These are phyloP conservation scores for Exophiala dermatitidis DNA, from an alignment of 2,329 filamentous ascomycete genomes.

Conservation along the genomic window DNA sequence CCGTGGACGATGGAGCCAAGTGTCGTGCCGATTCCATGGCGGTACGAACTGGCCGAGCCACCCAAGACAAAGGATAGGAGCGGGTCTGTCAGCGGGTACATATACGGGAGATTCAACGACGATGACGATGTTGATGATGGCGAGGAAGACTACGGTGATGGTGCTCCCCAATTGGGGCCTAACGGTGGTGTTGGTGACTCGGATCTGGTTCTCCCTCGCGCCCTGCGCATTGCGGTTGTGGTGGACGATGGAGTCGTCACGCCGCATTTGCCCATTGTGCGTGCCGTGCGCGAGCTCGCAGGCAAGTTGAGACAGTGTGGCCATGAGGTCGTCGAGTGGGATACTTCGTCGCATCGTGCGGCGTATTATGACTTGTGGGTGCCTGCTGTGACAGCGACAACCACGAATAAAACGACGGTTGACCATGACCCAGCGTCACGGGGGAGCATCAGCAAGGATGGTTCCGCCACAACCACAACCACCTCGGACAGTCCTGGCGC, in stretches of 20 bases:
- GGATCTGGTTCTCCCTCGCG: conserved; percentile 10
- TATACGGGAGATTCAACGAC: too few relatives aligned
- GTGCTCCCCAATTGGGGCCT: too few relatives aligned
- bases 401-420: not conserved
- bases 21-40: conserved; percentile 51
- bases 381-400: conserved; percentile 34
- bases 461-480: too few relatives aligned
- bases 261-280: conserved; percentile 51
- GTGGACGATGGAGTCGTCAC: conserved; percentile 49
- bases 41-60: conserved; percentile 46
- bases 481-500: not conserved
- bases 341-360: conserved; percentile 28
- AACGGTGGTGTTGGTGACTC: too few relatives aligned
- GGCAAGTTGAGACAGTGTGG: conserved; percentile 51
- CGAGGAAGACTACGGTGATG: too few relatives aligned
- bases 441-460: too few relatives aligned
- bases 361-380: conserved; percentile 32
- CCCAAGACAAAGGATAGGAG: conserved; percentile 18
- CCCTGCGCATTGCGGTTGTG: conserved; percentile 45
- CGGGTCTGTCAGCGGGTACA: too few relatives aligned
- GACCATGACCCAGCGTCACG: too few relatives aligned
- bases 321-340: conserved; percentile 40
- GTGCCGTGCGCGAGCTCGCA: conserved; percentile 34
- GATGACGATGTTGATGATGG: too few relatives aligned
- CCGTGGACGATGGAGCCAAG: conserved; percentile 51